A percentile compares a stretch with the other conserved stretches of the same genome.
Conservation (phyloP, 345 rosid genomes). For the Excoecaria cochinchinensis region DNA sequence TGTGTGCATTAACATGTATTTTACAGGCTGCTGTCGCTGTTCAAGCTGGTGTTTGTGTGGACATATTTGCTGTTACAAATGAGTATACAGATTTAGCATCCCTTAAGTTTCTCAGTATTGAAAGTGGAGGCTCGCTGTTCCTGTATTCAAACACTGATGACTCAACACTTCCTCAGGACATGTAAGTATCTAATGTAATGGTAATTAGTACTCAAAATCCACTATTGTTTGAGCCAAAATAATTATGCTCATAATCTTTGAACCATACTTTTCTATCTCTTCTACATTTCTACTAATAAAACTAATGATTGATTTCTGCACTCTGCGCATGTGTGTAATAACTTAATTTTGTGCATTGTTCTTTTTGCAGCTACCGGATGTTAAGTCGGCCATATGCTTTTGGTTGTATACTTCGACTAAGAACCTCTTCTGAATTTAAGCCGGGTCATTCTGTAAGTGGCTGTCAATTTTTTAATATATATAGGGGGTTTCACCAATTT, state of each 20-base stretch:
- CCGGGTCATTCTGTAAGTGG: constrained; percentile 81
- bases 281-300: not conserved
- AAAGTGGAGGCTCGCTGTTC: constrained; percentile 94
- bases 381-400: constrained; percentile 93
- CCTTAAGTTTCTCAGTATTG: constrained; percentile 92
- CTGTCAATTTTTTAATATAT: constrained; percentile 1
- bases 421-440: constrained; percentile 92
- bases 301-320: not conserved
- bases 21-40: constrained; percentile 93
- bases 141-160: constrained; percentile 88
- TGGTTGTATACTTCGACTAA: constrained; percentile 80
- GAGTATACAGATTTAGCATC: constrained; percentile 99
- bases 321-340: not conserved
- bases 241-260: not conserved
- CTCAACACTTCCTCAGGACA: constrained; percentile 99
- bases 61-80: constrained; percentile 90
- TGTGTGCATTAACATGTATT: constrained; percentile 40
- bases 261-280: not conserved
- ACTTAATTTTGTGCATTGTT: constrained; percentile 5
- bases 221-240: not conserved
- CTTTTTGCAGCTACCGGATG: constrained; percentile 75
- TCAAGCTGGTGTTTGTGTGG: constrained; percentile 97
- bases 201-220: not conserved
- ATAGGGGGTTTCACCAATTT: constrained; percentile 9
- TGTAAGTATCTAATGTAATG: constrained; percentile 52